A percentile compares a stretch with the other conserved stretches of the same genome.
Conservation (phyloP, 352 stramenopile species). For the Phytophthora ohioensis region DNA sequence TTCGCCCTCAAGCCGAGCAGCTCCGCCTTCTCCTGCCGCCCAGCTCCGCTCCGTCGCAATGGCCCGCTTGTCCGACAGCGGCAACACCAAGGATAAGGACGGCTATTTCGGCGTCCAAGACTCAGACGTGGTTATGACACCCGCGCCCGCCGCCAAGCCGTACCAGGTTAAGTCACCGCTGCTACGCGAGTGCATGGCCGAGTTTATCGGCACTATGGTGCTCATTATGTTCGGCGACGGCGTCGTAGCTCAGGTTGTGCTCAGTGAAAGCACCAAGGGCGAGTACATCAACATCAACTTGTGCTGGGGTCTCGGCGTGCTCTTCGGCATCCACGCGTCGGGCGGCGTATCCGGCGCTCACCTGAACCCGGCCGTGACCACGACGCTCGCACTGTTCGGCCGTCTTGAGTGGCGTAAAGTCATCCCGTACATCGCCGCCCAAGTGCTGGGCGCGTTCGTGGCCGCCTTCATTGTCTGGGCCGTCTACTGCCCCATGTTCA, state of each 20-base stretch:
- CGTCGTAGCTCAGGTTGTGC: slow-evolving; percentile 58
- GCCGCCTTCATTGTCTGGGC: slow-evolving; percentile 48
- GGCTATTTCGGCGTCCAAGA: slow-evolving; percentile 40
- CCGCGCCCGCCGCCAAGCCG: slow-evolving; percentile 23
- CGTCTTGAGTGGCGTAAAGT: slow-evolving; percentile 56
- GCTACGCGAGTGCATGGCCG: slow-evolving; percentile 57
- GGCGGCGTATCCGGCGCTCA: slow-evolving; percentile 57
- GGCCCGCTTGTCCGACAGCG: slow-evolving; percentile 35
- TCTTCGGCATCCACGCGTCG: slow-evolving; percentile 61
- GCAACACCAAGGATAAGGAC: slow-evolving; percentile 36
- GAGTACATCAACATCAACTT: slow-evolving; percentile 69
- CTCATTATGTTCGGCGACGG: slow-evolving; percentile 67
- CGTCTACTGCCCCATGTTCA: slow-evolving; percentile 54
- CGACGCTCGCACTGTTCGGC: slow-evolving; percentile 48
- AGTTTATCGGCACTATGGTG: slow-evolving; percentile 61
- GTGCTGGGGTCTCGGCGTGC: slow-evolving; percentile 67
- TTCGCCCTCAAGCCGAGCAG: slow-evolving; percentile 18
- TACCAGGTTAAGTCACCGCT: slow-evolving; percentile 52
- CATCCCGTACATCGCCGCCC: slow-evolving; percentile 48
- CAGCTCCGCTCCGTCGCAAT: slow-evolving; percentile 8
- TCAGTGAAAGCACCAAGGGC: slow-evolving; percentile 51
- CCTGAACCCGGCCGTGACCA: slow-evolving; percentile 63
- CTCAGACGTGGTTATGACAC: slow-evolving; percentile 31
- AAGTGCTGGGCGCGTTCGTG: slow-evolving; percentile 50
- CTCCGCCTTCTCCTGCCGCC: background rate